Conservation (phyloP, 108 stramenopile species). For the Pseudonitzschia multiseries region DNA sequence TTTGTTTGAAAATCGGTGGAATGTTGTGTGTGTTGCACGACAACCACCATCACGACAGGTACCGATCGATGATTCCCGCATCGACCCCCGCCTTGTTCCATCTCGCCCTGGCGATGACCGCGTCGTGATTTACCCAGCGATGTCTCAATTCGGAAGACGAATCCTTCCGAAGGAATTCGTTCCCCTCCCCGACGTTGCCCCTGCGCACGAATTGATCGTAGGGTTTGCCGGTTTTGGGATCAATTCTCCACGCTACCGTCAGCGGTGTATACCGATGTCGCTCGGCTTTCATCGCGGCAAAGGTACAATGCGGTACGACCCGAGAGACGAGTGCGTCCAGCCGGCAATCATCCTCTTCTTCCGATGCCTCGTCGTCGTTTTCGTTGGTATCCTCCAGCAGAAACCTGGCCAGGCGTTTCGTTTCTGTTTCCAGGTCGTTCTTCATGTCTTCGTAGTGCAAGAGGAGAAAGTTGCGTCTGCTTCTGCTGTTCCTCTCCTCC, state of each 20-base stretch:
- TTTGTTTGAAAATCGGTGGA: too few species aligned
- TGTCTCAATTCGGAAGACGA: not conserved
- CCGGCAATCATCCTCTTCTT: not conserved
- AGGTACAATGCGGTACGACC: constrained; percentile 13
- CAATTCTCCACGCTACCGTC: constrained; percentile 3
- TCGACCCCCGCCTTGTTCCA: constrained; percentile 1
- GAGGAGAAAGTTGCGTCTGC: constrained; percentile 7
- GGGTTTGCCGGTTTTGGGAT: constrained; percentile 4
- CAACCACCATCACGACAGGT: not conserved
- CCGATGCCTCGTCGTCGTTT: not conserved
- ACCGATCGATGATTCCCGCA: not conserved
- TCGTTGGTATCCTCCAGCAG: not conserved
- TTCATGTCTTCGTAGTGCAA: constrained; percentile 27
- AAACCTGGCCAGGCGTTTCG: constrained; percentile 19
- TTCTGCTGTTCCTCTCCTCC: not conserved
- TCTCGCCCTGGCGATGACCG: not conserved
- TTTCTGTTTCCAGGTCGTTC: constrained; percentile 9
- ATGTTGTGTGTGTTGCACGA: too few species aligned
- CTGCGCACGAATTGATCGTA: constrained; percentile 15
- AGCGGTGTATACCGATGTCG: constrained; percentile 6
- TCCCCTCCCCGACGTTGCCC: constrained; percentile 13
- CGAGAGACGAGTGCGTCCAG: not conserved
- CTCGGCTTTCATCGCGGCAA: constrained; percentile 6
- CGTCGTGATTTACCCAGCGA: not conserved
- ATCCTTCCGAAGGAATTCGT: not conserved